Evolutionary conservation across 2,329 filamentous ascomycete genomes (phyloP).

Genomic region (Colletotrichum sp.): DNA sequence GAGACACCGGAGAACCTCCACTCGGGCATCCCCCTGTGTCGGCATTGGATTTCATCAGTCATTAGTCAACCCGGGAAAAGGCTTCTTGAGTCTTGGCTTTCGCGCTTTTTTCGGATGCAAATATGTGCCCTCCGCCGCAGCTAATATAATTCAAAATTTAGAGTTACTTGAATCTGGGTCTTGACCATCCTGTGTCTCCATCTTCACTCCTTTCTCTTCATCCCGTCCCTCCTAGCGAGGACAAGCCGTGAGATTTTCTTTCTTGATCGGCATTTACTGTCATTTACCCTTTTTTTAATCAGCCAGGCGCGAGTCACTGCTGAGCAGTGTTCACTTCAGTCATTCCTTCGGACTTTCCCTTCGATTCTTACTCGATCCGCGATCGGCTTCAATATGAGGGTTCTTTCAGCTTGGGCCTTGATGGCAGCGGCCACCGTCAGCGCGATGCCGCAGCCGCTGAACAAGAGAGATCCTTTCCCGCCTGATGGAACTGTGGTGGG

Average conservation of each 20-base stretch:
- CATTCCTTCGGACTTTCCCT: background rate
- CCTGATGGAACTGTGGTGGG: conserved; percentile 8
- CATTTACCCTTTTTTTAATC: conserved; percentile 12
- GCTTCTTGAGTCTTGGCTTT: conserved; percentile 2
- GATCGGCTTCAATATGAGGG: background rate
- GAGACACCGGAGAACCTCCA: background rate
- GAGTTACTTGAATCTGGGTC: background rate
- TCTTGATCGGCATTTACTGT: conserved; percentile 5
- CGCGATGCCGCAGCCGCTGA: conserved; percentile 11
- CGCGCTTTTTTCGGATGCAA: background rate
- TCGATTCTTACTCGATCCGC: background rate
- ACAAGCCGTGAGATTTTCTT: background rate
- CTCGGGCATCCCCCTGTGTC: background rate
- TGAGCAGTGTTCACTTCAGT: conserved; percentile 10
- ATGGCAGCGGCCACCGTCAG: conserved; percentile 3
- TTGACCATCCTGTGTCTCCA: background rate
- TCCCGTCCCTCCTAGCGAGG: conserved; percentile 10
- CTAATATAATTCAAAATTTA: conserved; percentile 18
- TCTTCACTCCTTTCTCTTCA: background rate
- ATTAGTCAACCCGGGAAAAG: background rate
- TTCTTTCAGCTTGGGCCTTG: conserved; percentile 1
- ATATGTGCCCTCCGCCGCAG: background rate
- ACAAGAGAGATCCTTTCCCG: conserved; percentile 10
- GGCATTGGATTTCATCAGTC: background rate
- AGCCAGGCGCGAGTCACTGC: background rate